Percentiles rank a stretch among this genome's conserved stretches.
Evolutionary conservation across 1,139 yeast species (phyloP).

Genomic region (Sugiyamaella paludigena): DNA sequence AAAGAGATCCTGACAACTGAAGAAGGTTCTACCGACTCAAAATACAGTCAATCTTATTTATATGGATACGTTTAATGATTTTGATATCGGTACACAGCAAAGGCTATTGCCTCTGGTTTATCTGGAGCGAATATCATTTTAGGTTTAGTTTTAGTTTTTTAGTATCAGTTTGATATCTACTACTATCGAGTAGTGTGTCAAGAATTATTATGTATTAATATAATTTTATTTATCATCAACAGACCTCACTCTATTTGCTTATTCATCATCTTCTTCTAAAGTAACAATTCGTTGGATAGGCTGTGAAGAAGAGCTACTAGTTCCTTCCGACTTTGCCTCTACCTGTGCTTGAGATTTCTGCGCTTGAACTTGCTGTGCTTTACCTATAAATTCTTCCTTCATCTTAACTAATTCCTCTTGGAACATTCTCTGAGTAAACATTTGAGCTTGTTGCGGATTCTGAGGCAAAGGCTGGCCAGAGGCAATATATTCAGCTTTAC

Average conservation of each 20-base stretch:
- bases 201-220: neutral
- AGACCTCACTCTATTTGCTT: no score
- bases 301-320: neutral
- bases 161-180: no score
- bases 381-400: neutral
- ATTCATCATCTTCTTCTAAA: conserved; percentile 18
- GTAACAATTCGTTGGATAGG: conserved; percentile 14
- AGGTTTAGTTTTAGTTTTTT: no score
- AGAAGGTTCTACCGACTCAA: conserved; percentile 23
- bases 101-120: no score
- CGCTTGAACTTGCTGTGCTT: conserved; percentile 1
- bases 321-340: neutral
- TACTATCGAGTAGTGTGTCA: no score
- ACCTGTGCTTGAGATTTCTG: neutral
- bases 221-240: no score
- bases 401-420: conserved; percentile 9
- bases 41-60: conserved; percentile 25
- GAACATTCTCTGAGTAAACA: conserved; percentile 10
- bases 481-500: conserved; percentile 12
- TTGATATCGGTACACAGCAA: no score
- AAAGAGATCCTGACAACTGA: conserved; percentile 30
- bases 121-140: no score
- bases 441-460: conserved; percentile 10
- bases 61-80: conserved; percentile 23
- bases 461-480: conserved; percentile 18